These are phyloP conservation scores for Vaccinium vitisidaea DNA, from an alignment of 148 eudicot species.

Conservation along the genomic window DNA sequence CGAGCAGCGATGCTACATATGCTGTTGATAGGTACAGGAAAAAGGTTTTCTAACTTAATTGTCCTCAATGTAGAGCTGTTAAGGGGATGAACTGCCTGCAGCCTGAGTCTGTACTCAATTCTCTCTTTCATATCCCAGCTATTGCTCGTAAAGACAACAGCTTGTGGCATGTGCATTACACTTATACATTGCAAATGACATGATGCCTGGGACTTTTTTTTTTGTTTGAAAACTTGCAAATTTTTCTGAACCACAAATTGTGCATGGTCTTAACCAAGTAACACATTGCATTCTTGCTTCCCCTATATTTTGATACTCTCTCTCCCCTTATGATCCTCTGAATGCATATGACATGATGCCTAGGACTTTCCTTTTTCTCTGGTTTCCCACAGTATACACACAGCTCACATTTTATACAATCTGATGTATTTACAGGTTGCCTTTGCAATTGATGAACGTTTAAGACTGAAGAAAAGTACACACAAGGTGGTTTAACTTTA, in stretches of 20 bases:
- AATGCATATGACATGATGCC: slow-evolving; percentile 1
- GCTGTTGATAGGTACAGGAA: not conserved
- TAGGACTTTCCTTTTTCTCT: not conserved
- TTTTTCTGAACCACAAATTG: not conserved
- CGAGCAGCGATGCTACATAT: not conserved
- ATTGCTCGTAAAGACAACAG: not conserved
- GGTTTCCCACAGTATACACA: not conserved
- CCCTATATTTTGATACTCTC: not conserved
- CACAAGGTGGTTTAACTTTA: slow-evolving; percentile 55
- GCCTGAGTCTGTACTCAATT: not conserved
- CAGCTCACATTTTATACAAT: not conserved
- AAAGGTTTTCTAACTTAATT: slow-evolving; percentile 5
- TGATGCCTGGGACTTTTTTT: not conserved
- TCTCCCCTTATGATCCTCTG: not conserved
- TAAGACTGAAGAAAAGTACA: slow-evolving; percentile 61
- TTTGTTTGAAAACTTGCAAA: not conserved
- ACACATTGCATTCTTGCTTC: not conserved
- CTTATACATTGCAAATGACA: not conserved
- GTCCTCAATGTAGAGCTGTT: not conserved
- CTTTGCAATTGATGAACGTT: slow-evolving; percentile 85
- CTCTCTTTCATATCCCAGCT: not conserved
- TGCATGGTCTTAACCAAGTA: not conserved
- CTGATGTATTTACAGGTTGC: slow-evolving; percentile 50
- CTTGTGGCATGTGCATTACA: not conserved
- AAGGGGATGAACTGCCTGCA: not conserved